Evolutionary conservation across 306 rosid species (phyloP), one percentile per base, ranked within the genome.

Genomic region (Pachyrhizus erosus): DNA sequence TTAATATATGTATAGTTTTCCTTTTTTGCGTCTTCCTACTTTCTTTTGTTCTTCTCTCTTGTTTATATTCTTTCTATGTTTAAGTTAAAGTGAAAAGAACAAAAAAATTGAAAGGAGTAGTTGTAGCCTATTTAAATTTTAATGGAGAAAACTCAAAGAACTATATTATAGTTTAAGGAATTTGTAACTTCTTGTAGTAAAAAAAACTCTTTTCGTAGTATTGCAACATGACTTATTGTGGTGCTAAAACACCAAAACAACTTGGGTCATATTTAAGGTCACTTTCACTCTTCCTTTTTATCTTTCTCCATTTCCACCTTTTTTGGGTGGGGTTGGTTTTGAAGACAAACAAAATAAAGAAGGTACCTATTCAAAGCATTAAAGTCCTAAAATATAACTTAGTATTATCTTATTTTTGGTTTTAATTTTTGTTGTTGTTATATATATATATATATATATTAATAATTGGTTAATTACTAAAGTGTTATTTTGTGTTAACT

Each of bases 41-140:
- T 34, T 23, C 23, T 57, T 79, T 2, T 5, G 27, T 12, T 48
- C 3, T 18, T 18, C 20, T 42, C n/a, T 15, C 69, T 18, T 55
- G 62, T 55, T 9, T 55, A 73, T 73, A 75, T 82, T 82, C 82
- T 57, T 58, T 77, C 17, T 58, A 40, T 20, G 67, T 48, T 33
- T 13, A 52, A 68, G 86, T 57, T 70, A 77, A 70, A 70, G 26
- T 52, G 75, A 77, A 60, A 70, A 61, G 51, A 46, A 77, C 78
- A 77, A 77, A 69, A 43, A 61, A 62, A n/a, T n/a, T 74, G 64
- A 73, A 81, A 23, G 68, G 49, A 70, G 68, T 51, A 60, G 86
- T 58, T 46, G 58, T 12, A 18, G 61, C n/a, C 18, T 43, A 9
- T 76, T 58, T 75, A 23, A 76, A 57, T 8, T 49, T 54, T 52